Base-by-base conservation (phyloP, 2,329 filamentous ascomycete genomes). In the Fusarium sororula region DNA sequence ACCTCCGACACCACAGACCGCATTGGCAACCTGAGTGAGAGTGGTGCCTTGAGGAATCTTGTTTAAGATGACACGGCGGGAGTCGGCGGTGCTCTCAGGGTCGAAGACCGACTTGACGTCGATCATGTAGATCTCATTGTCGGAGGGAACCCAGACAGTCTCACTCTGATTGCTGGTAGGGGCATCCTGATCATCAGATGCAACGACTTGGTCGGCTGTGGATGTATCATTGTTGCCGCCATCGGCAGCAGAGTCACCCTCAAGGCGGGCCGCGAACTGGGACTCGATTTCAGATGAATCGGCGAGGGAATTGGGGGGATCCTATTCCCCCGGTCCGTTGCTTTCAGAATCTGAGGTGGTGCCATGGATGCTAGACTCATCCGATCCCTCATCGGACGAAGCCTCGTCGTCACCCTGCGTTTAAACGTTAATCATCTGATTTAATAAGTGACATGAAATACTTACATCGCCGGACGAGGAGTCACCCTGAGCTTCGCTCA, bases 11-110 rank as follows among this genome's bases (percentile, higher is more conserved):
- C 70, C 70, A 4, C 54, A 39, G 12, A 81, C 70, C 3, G 72
- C 76, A 2, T 66, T 47, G 2, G 77, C 53, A 5, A 80, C 38
- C 28, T 80, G 79, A 5, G 67, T 24, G 2, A 63, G 18, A 0
- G 50, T 66, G 4, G 69, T 50, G 0, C 54, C 47, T 0, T 30
- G 30, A 0, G 81, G 80, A 1, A 82, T 63, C 7, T 79, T 76
- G 17, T 53, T 38, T 0, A 82, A 38, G 0, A 80, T 13, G 0
- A 82, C 69, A 0, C 79, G 74, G 1, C 80, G 79, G 14, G 75
- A 77, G 15, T 61, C 26, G 12, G 51, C 14, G 1, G 15, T 12
- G 6, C 20, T 22, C 0, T 32, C 20, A 15, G 60, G 12, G 8
- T 18, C 18, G 12, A 60, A 65, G 0, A 32, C 30, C 0, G 50